Conservation (phyloP, 2,329 filamentous ascomycete genomes). For the Exophiala mesophila region DNA sequence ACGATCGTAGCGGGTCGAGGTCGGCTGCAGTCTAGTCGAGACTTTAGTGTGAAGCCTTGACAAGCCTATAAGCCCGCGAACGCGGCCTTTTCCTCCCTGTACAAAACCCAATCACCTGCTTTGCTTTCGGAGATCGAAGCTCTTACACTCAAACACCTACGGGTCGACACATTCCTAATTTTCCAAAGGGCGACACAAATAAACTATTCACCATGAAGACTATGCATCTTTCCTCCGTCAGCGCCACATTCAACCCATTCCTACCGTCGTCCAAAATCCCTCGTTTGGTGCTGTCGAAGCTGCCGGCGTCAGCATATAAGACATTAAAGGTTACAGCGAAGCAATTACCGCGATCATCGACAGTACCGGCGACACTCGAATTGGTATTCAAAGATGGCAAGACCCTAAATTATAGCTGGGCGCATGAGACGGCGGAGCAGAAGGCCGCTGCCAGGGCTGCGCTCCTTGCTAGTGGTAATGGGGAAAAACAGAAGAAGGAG, state of each 20-base stretch:
- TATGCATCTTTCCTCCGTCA: constrained; percentile 61
- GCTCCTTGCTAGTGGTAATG: constrained; percentile 59
- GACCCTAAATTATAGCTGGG: constrained; percentile 62
- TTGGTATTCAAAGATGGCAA: constrained; percentile 97
- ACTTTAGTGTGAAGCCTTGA: no score
- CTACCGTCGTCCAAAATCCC: constrained; percentile 71
- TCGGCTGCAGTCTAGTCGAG: no score
- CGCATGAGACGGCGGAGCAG: constrained; percentile 5
- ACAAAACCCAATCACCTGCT: no score
- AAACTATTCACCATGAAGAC: constrained; percentile 28
- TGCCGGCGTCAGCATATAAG: constrained; percentile 72
- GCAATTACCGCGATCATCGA: constrained; percentile 60
- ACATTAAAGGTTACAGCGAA: constrained; percentile 73
- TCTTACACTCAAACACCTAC: background rate
- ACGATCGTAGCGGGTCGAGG: no score
- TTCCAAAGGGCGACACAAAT: background rate
- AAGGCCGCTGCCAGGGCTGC: constrained; percentile 28
- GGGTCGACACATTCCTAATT: background rate
- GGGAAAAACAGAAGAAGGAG: constrained; percentile 69
- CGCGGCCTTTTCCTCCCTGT: no score
- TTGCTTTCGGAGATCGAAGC: no score
- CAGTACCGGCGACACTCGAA: constrained; percentile 62
- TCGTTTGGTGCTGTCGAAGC: constrained; percentile 77
- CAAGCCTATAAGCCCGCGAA: no score
- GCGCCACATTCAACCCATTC: constrained; percentile 90